phyloP scores from a whole-genome alignment of 495 filamentous ascomycete genomes.

The Neurospora terricola region DNA sequence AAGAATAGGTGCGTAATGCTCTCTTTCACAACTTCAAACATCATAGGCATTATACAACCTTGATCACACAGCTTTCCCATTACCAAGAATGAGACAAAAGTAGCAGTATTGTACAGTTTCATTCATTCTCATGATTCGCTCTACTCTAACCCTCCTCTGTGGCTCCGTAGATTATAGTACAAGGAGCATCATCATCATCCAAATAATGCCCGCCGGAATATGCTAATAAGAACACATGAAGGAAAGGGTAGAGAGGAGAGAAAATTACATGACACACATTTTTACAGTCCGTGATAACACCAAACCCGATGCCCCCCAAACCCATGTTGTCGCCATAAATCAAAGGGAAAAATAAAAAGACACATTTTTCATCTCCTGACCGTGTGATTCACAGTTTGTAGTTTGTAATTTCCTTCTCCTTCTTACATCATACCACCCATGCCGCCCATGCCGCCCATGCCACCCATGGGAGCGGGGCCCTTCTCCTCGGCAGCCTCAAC shows the following conservation, averaged over 20 bases:
- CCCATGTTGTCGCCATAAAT: slow-evolving; percentile 22
- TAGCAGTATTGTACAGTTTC: not conserved
- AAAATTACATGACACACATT: slow-evolving; percentile 20
- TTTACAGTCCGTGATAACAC: slow-evolving; percentile 24
- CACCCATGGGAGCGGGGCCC: slow-evolving; percentile 52
- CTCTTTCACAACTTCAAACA: not conserved
- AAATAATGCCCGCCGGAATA: slow-evolving; percentile 9
- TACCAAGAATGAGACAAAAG: too few relatives aligned
- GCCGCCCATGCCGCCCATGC: slow-evolving; percentile 53
- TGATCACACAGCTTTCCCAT: not conserved
- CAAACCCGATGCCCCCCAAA: slow-evolving; percentile 21
- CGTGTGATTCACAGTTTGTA: not conserved
- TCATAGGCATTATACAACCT: not conserved
- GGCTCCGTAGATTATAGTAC: slow-evolving; percentile 19
- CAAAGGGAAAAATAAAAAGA: slow-evolving; percentile 5
- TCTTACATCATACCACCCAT: slow-evolving; percentile 47
- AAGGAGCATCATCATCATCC: slow-evolving; percentile 7
- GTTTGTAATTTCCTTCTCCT: slow-evolving; percentile 6
- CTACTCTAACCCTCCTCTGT: slow-evolving; percentile 20
- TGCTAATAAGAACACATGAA: slow-evolving; percentile 16
- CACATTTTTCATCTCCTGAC: not conserved
- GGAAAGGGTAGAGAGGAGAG: slow-evolving; percentile 24
- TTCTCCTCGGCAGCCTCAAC: slow-evolving; percentile 95
- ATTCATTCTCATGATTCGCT: slow-evolving; percentile 3
- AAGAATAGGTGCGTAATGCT: not conserved